A percentile compares a stretch with the other conserved stretches of the same genome.
phyloP scores from a whole-genome alignment of 805 yeast species.

The Ogataea thermomethanolica region DNA sequence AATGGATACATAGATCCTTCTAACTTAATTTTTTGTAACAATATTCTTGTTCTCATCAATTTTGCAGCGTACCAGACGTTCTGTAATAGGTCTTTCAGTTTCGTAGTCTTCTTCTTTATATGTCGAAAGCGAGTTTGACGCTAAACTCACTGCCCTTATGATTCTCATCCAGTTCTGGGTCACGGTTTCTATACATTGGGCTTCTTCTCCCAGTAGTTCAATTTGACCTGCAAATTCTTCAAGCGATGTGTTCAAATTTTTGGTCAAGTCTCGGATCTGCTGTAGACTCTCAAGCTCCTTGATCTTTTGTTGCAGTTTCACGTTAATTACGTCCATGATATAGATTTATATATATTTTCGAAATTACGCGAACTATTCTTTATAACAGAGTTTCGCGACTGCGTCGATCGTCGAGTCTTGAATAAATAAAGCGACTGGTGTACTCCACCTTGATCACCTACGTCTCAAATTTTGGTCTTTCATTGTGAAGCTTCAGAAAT shows the following conservation, averaged over 20 bases:
- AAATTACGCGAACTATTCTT: background rate
- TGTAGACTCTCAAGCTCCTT: slow-evolving; percentile 49
- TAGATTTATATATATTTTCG: too few relatives aligned
- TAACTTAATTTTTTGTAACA: slow-evolving; percentile 13
- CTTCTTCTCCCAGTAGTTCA: slow-evolving; percentile 49
- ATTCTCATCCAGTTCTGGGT: slow-evolving; percentile 66
- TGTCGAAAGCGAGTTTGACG: slow-evolving; percentile 48
- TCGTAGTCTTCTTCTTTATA: slow-evolving; percentile 44
- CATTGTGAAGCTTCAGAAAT: too few relatives aligned
- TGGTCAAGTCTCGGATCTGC: slow-evolving; percentile 46
- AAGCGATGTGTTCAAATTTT: slow-evolving; percentile 42
- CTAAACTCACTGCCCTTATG: slow-evolving; percentile 56
- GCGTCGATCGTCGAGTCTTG: too few relatives aligned
- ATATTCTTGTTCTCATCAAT: slow-evolving; percentile 39
- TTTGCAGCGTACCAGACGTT: slow-evolving; percentile 58
- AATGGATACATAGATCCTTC: slow-evolving; percentile 26
- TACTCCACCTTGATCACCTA: too few relatives aligned
- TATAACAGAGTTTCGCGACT: too few relatives aligned
- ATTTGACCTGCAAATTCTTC: slow-evolving; percentile 47
- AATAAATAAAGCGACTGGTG: too few relatives aligned
- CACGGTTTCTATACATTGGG: slow-evolving; percentile 55
- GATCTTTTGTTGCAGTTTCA: slow-evolving; percentile 40
- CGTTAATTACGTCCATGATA: slow-evolving; percentile 17
- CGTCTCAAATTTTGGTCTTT: too few relatives aligned
- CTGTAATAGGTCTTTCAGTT: slow-evolving; percentile 53